Percentiles rank a stretch among this genome's conserved stretches.
phyloP scores from a whole-genome alignment of 139 green algal genomes.

The Astrephomene gubernaculifera region DNA sequence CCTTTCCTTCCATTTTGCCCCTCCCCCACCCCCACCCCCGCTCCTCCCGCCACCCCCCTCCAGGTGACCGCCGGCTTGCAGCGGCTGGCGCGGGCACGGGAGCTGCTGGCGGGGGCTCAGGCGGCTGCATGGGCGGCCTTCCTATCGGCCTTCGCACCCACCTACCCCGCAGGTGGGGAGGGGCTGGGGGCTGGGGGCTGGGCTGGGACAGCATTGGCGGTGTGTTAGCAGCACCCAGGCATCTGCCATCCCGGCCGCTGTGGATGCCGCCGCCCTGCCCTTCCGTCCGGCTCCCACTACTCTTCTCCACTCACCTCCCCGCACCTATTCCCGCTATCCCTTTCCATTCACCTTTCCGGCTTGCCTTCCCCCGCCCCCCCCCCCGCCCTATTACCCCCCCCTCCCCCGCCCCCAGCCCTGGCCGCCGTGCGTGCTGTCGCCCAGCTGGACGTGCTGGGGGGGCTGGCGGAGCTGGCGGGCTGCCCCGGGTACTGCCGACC shows the following conservation, averaged over 20 bases:
- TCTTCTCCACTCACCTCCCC: too few relatives aligned
- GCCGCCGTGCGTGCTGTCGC: conserved; percentile 74
- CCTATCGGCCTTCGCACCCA: conserved; percentile 33
- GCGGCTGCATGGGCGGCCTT: conserved; percentile 55
- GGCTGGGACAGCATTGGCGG: too few relatives aligned
- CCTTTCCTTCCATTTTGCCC: not conserved
- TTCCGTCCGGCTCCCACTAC: too few relatives aligned
- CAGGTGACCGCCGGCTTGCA: conserved; percentile 15
- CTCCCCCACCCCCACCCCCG: not conserved
- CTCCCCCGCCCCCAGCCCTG: not conserved
- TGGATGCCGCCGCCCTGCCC: too few relatives aligned
- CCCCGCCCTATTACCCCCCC: too few relatives aligned
- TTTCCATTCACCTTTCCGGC: too few relatives aligned
- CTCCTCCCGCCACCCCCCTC: not conserved
- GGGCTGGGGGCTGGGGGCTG: too few relatives aligned
- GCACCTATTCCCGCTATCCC: too few relatives aligned
- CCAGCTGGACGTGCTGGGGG: conserved; percentile 80
- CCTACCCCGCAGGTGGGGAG: too few relatives aligned
- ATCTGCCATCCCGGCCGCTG: too few relatives aligned
- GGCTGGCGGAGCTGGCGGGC: conserved; percentile 72
- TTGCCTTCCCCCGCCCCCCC: too few relatives aligned
- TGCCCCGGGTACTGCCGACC: conserved; percentile 49
- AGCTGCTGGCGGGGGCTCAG: conserved; percentile 51
- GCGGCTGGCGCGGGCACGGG: conserved; percentile 50
- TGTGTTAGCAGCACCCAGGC: too few relatives aligned